Base-by-base conservation (phyloP, 2,329 filamentous ascomycete genomes). In the Nemania bipapillata region DNA sequence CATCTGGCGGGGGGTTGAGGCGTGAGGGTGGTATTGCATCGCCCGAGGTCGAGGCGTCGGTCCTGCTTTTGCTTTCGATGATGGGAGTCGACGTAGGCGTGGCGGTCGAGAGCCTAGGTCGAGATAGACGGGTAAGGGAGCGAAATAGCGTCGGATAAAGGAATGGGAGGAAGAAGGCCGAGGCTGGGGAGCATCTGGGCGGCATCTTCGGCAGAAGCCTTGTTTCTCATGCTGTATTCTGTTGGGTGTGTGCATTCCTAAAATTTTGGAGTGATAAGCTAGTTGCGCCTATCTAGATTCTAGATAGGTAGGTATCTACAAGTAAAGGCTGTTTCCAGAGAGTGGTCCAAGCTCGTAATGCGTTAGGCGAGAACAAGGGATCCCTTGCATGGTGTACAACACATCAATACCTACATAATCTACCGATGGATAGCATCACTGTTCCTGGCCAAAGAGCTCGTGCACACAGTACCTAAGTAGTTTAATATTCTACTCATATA, bases 1-100 rank as follows among this genome's bases (percentile, higher is more conserved):
- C 93, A 76, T 93, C 91, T 0, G 94, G 93, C 0, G 87, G 78
- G 2, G 95, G 95, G 78, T 97, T 92, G 22, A 97, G 87, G 71
- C 90, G 91, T 4, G 88, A 86, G 49, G 79, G 77, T 30, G 82
- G 80, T 12, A 84, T 77, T 54, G 79, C 74, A 70, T 81, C 81
- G 68, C 72, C 81, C 57, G 74, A 72, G 49, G 74, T 71, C 65
- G 76, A 77, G 72, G 67, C 65, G 37, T 72, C 73, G 66, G 74
- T 77, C 68, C 67, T 71, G 64, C 71, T 74, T 63, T n/a, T 65
- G 45, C 64, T 9, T 56, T 66, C 69, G 68, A 63, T 69, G 67
- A 47, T 71, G 64, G 72, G 66, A 57, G 61, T 65, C 64, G 60
- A 70, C 63, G 67, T 47, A 66, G 56, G 40, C 66, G 56, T 37